A percentile compares a stretch with the other conserved stretches of the same genome.
These are phyloP conservation scores for Alloteropsis angusta DNA, from an alignment of 202 grass and related monocot genomes.

Conservation along the genomic window DNA sequence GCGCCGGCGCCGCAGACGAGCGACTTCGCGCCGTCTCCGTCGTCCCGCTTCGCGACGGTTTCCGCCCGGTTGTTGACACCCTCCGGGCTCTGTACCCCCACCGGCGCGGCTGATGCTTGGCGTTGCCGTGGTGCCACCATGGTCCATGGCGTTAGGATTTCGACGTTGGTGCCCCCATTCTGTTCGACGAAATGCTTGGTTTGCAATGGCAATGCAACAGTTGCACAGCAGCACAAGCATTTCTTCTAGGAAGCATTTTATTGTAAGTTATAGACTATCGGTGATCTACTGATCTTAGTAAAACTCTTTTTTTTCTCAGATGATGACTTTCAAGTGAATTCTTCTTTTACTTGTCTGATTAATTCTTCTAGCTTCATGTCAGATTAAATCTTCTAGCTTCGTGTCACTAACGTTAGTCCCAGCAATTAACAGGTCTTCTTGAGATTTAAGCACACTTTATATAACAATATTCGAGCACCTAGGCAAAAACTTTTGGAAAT, in stretches of 20 bases:
- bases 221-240: not conserved
- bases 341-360: not conserved
- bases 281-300: constrained; percentile 1
- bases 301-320: not conserved
- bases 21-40: constrained; percentile 45
- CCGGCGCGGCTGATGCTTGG: not conserved
- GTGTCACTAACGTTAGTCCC: not conserved
- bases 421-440: not conserved
- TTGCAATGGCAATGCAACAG: not conserved
- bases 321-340: not conserved
- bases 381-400: not conserved
- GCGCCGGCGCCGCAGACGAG: constrained; percentile 36
- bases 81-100: constrained; percentile 33
- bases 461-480: not conserved
- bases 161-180: not conserved
- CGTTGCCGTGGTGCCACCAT: not conserved
- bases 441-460: not conserved
- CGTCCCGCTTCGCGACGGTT: constrained; percentile 50
- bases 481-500: not conserved
- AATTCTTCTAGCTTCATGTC: not conserved
- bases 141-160: not conserved
- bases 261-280: not conserved
- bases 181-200: constrained; percentile 19
- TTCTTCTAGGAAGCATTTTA: not conserved
- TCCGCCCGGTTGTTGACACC: constrained; percentile 44